A percentile compares a stretch with the other conserved stretches of the same genome.
Conservation (phyloP, 75 land plant genomes). For the Adiantum capillusveneris region DNA sequence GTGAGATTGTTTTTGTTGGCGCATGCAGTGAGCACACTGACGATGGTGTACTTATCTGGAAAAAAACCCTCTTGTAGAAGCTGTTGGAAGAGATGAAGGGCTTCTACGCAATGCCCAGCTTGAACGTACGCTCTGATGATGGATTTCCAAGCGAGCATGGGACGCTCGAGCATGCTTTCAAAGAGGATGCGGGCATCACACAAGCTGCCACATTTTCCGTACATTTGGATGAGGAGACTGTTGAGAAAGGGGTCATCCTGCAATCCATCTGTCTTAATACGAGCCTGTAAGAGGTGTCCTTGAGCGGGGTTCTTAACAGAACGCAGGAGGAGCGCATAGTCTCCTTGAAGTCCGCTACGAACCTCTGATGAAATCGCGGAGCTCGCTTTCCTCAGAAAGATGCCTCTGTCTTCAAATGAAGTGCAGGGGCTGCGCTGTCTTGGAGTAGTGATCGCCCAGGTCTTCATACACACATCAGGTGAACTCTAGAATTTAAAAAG, state of each 20-base stretch:
- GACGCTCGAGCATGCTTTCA: slow-evolving; percentile 23
- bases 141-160: slow-evolving; percentile 35
- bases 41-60: slow-evolving; percentile 42
- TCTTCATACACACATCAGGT: no score
- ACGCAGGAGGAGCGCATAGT: no score
- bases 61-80: slow-evolving; percentile 19
- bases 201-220: slow-evolving; percentile 15
- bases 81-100: slow-evolving; percentile 19
- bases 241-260: background rate
- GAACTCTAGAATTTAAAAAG: no score
- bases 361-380: no score
- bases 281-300: no score
- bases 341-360: no score
- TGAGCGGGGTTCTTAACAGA: background rate
- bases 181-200: slow-evolving; percentile 25
- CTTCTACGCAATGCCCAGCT: slow-evolving; percentile 7
- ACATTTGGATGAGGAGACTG: slow-evolving; percentile 29
- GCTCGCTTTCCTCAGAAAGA: no score
- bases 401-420: no score
- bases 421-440: no score
- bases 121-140: slow-evolving; percentile 34
- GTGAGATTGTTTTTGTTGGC: slow-evolving; percentile 13
- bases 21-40: slow-evolving; percentile 31
- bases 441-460: no score
- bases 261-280: background rate